Evolutionary conservation across 352 stramenopile genomes (phyloP).

Genomic region (Globisporangium polare): DNA sequence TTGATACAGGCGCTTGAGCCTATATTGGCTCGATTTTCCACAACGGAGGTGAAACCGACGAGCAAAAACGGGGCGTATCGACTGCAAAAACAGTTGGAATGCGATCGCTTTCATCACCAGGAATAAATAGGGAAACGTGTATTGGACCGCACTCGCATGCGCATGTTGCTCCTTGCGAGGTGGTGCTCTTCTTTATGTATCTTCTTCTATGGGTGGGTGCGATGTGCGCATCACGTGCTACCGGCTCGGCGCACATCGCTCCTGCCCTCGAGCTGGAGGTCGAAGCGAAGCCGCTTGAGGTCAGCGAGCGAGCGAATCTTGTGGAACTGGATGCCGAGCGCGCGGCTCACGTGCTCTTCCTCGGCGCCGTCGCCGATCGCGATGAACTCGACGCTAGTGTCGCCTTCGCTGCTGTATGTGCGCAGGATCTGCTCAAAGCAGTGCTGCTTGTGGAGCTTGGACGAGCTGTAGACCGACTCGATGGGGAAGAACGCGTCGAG

Average conservation of each 20-base stretch:
- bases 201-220: not conserved
- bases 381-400: constrained; percentile 54
- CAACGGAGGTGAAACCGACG: too few species aligned
- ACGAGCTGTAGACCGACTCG: constrained; percentile 71
- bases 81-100: too few species aligned
- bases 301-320: constrained; percentile 68
- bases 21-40: too few species aligned
- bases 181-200: not conserved
- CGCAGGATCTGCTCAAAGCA: constrained; percentile 77
- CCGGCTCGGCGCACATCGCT: not conserved
- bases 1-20: too few species aligned
- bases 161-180: not conserved
- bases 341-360: constrained; percentile 70
- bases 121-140: not conserved
- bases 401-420: constrained; percentile 26
- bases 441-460: constrained; percentile 69
- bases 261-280: constrained; percentile 41
- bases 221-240: not conserved
- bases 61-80: too few species aligned
- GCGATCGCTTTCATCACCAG: not conserved
- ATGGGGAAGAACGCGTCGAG: constrained; percentile 75
- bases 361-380: constrained; percentile 75
- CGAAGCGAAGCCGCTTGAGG: constrained; percentile 53
- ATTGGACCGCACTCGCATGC: not conserved
- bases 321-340: constrained; percentile 67